Evolutionary conservation across 768 basidiomycete genomes (phyloP), one percentile per base, ranked within the genome.

Genomic region (Pleurotus djamor): DNA sequence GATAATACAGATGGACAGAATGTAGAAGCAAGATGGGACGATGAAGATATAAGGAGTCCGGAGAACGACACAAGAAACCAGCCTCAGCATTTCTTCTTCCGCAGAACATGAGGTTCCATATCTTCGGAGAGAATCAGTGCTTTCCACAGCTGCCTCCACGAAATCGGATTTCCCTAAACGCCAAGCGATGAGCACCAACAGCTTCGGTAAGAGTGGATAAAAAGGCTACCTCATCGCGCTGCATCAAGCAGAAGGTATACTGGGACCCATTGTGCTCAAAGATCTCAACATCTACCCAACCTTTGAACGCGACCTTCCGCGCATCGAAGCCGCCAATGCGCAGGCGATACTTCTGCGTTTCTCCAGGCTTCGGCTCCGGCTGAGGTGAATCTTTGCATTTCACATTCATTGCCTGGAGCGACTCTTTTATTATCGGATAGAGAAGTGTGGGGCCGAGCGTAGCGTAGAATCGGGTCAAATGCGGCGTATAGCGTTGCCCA

Each of bases 381-480:
- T 69, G 48, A 2, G 74, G 67, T 2, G 77, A 75, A 4, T 68
- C 65, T 65, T 83, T 86, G 67, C 77, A 77, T 65, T 82, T 81
- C 17, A 86, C 83, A 7, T 75, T 76, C 0, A 83, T 65, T 0
- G 55, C 63, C 38, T 78, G 74, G 9, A 92, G 74, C 35, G 79
- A 79, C 52, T 83, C 81, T 56, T 83, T 76, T 52, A 93, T 71
- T 57, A 87, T 76, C 4, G 72, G 65, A 43, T 86, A 66, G 45
- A 92, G 74, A 3, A 81, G 71, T 0, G 73, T 71, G 0, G 89
- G 89, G 0, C 77, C 75, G 3, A 87, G 68, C 0, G 79, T 70
- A 0, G 88, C 81, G 69, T 92, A 94, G 78, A 95, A 94, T 0
- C 92, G 86, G 0, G 93, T 94, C 14, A 93, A 79, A 59, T 87